These are phyloP conservation scores for Sporothrix pseudoabietina DNA, from an alignment of 2,329 filamentous ascomycete species.

Conservation along the genomic window DNA sequence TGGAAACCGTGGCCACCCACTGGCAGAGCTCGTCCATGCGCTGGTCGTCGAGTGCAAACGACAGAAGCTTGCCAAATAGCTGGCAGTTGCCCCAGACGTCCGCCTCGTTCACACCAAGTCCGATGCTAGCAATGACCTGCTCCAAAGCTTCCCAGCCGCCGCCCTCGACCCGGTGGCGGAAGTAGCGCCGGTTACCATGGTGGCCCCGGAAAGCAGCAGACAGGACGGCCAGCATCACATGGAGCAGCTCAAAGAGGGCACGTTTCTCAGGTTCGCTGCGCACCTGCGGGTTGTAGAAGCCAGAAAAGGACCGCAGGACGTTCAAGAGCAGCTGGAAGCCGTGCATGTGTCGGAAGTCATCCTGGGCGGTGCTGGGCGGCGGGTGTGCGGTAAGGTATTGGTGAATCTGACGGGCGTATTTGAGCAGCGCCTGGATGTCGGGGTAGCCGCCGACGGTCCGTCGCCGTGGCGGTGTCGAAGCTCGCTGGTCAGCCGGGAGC, in stretches of 20 bases:
- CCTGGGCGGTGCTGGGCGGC: conserved; percentile 60
- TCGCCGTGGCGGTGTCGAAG: conserved; percentile 36
- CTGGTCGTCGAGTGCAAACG: conserved; percentile 79
- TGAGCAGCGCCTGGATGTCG: conserved; percentile 52
- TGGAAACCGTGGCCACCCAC: conserved; percentile 43
- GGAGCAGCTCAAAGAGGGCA: conserved; percentile 68
- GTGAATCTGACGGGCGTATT: conserved; percentile 65
- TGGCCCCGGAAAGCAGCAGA: conserved; percentile 76
- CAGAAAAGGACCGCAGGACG: conserved; percentile 69
- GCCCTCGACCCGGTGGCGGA: conserved; percentile 71
- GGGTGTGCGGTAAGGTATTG: conserved; percentile 58
- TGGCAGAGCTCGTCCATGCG: conserved; percentile 70
- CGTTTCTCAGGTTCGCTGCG: conserved; percentile 64
- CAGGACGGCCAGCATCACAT: conserved; percentile 71
- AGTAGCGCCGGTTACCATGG: conserved; percentile 85
- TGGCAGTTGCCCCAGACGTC: conserved; percentile 70
- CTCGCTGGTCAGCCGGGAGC: conserved; percentile 6
- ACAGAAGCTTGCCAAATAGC: conserved; percentile 78
- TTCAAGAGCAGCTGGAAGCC: conserved; percentile 77
- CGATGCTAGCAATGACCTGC: conserved; percentile 68
- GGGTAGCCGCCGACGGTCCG: conserved; percentile 48
- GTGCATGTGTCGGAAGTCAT: conserved; percentile 77
- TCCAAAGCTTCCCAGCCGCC: conserved; percentile 80
- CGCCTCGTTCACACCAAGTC: conserved; percentile 64
- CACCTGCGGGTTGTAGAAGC: conserved; percentile 72